Conservation (phyloP, 345 rosid genomes). For the Citrus trifoliata region DNA sequence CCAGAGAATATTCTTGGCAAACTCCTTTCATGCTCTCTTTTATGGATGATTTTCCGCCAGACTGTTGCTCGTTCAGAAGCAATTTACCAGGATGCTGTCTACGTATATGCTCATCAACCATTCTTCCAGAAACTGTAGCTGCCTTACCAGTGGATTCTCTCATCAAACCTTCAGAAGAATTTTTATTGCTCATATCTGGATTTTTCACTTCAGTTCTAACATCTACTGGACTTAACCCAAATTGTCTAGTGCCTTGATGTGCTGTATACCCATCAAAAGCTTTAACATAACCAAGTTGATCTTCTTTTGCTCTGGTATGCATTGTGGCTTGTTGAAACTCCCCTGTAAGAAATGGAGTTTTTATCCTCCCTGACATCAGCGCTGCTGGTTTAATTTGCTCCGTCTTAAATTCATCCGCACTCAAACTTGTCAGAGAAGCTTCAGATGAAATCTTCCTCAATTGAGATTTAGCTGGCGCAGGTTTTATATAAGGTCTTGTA, state of each 20-base stretch:
- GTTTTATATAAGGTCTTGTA: slow-evolving; percentile 33
- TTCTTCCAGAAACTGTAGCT: slow-evolving; percentile 32
- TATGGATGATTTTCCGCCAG: slow-evolving; percentile 16
- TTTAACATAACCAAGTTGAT: slow-evolving; percentile 12
- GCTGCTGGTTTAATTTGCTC: slow-evolving; percentile 9
- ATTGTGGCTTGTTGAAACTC: slow-evolving; percentile 8
- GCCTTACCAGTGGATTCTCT: slow-evolving; percentile 20
- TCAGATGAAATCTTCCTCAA: slow-evolving; percentile 25
- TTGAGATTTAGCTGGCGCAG: slow-evolving; percentile 30
- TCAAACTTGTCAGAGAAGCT: slow-evolving; percentile 15
- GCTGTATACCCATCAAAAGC: slow-evolving; percentile 6
- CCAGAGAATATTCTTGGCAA: slow-evolving; percentile 18
- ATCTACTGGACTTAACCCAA: slow-evolving; percentile 4
- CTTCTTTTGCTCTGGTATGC: slow-evolving; percentile 1
- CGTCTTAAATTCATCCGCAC: slow-evolving; percentile 11
- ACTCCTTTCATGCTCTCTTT: slow-evolving; percentile 25
- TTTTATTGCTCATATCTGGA: slow-evolving; percentile 17
- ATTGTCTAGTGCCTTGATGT: slow-evolving; percentile 5
- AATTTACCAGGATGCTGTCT: slow-evolving; percentile 22
- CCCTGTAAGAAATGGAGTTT: slow-evolving; percentile 8
- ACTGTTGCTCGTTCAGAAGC: slow-evolving; percentile 22
- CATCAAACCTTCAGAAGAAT: slow-evolving; percentile 17
- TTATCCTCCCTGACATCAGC: slow-evolving; percentile 7
- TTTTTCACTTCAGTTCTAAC: slow-evolving; percentile 3
- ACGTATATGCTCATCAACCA: slow-evolving; percentile 17